phyloP scores from a whole-genome alignment of 78 protist species.

The Corallochytrium limacisporum region DNA sequence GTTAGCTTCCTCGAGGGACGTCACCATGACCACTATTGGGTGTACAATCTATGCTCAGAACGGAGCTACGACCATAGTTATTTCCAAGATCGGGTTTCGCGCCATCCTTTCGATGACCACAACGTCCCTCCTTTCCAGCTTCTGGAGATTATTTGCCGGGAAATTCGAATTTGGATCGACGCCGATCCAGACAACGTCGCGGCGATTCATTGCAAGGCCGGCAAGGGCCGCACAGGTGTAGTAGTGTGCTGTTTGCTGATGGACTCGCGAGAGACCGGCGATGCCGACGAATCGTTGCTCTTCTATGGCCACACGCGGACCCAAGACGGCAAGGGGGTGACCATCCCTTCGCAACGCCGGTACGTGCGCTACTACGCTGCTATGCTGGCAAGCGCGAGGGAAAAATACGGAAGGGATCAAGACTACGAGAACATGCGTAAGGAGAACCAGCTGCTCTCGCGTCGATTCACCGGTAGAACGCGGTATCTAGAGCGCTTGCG shows the following conservation, averaged over 20 bases:
- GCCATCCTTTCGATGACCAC: constrained; percentile 47
- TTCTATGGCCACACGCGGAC: constrained; percentile 21
- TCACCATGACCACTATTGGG: constrained; percentile 44
- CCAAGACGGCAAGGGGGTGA: constrained; percentile 50
- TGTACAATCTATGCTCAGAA: constrained; percentile 72
- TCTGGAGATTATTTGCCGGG: not conserved
- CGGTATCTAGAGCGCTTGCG: too few species aligned
- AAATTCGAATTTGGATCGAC: not conserved
- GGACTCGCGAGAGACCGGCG: not conserved
- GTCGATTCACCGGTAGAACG: too few species aligned
- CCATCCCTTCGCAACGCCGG: constrained; percentile 62
- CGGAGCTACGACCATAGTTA: constrained; percentile 46
- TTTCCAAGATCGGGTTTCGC: constrained; percentile 42
- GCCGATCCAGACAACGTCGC: not conserved
- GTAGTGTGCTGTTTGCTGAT: constrained; percentile 11
- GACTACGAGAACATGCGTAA: too few species aligned
- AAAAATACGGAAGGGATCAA: too few species aligned
- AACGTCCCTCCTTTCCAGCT: constrained; percentile 38
- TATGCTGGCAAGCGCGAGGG: too few species aligned
- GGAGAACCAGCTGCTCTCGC: too few species aligned
- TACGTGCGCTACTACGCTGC: constrained; percentile 55
- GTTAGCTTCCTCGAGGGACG: constrained; percentile 1
- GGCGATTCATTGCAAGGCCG: constrained; percentile 17
- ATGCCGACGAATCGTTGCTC: not conserved
- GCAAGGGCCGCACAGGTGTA: constrained; percentile 55